Base-by-base conservation (phyloP, 495 filamentous ascomycete genomes). In the Rostrohypoxylon terebratum region DNA sequence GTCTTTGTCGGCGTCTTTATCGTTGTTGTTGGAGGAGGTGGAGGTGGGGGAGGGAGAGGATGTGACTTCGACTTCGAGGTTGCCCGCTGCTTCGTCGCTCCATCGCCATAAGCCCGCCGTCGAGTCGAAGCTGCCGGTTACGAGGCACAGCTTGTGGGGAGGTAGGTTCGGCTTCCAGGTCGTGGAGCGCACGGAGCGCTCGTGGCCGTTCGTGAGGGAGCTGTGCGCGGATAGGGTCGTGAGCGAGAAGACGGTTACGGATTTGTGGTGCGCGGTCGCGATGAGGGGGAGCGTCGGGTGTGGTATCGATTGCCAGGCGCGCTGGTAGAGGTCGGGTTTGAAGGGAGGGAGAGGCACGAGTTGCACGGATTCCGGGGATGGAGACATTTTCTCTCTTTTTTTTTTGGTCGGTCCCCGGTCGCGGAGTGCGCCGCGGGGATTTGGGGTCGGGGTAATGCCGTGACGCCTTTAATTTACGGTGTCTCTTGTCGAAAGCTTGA, bases 121-220 rank as follows among this genome's bases (percentile, higher is more conserved):
- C 9, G 92, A 89, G 77, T 98, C 95, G 79, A 98, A 98, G 73
- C 89, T 92, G 9, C 93, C 95, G 1, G 94, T 97, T 0, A 94
- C 94, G n/a, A 98, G 83, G 36, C 94, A 91, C 63, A 90, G 89
- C 71, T 91, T 86, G 45, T 88, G 85, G 25, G 81, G 76, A 40
- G 77, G 48, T 60, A 87, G 76, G 51, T 85, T 83, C 1, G 95
- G 94, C 78, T 96, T 94, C 96, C 96, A 99, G 38, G 92, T 90
- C 10, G 87, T 87, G 45, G 88, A 85, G 44, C 96, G 88, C 11
- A 99, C 87, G 65, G 90, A 93, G 45, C 96, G 92, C 63, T 94
- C 92, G 81, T 99, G 96, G 2, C 95, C 96, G 44, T 94, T 93
- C 8, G 91, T 88, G 25, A 99, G 90, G 2, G 87, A 88, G 58